Conservation (phyloP, 352 stramenopile genomes). For the Phytophthora hybrid region DNA sequence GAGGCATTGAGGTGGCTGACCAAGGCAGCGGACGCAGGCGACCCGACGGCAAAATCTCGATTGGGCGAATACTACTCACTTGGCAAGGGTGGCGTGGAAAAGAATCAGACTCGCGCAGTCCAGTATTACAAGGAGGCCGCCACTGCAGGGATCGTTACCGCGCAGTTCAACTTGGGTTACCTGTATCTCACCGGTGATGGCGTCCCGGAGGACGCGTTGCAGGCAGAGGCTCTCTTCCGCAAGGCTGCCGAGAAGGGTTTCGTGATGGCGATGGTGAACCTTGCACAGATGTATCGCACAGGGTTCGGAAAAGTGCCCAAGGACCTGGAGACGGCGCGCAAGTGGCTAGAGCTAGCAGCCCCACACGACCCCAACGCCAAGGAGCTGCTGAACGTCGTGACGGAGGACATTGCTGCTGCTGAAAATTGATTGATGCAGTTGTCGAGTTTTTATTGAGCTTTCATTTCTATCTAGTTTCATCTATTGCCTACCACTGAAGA, state of each 20-base stretch:
- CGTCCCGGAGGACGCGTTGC: constrained; percentile 59
- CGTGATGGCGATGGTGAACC: constrained; percentile 90
- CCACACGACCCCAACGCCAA: constrained; percentile 83
- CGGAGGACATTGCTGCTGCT: constrained; percentile 2
- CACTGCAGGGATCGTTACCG: constrained; percentile 57
- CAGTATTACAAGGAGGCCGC: constrained; percentile 79
- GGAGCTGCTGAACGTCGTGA: constrained; percentile 65
- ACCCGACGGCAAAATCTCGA: constrained; percentile 76
- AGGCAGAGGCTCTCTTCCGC: constrained; percentile 80
- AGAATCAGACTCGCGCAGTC: constrained; percentile 64
- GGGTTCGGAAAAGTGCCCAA: constrained; percentile 75
- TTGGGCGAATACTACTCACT: constrained; percentile 81
- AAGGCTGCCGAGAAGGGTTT: constrained; percentile 80
- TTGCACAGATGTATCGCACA: constrained; percentile 85
- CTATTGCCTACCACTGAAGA: constrained; percentile 40
- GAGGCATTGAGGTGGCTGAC: constrained; percentile 78
- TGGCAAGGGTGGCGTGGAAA: constrained; percentile 56
- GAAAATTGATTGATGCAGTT: constrained; percentile 29
- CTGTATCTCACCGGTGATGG: constrained; percentile 75
- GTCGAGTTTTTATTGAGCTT: constrained; percentile 20
- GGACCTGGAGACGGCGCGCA: constrained; percentile 65
- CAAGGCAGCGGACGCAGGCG: constrained; percentile 77
- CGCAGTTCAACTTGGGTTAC: constrained; percentile 85
- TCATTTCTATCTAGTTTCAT: constrained; percentile 24
- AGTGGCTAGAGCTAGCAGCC: constrained; percentile 81